Percentiles rank a stretch among this genome's conserved stretches.
Conservation (phyloP, 257 asterid species). For the Paraleonurus japonicus region DNA sequence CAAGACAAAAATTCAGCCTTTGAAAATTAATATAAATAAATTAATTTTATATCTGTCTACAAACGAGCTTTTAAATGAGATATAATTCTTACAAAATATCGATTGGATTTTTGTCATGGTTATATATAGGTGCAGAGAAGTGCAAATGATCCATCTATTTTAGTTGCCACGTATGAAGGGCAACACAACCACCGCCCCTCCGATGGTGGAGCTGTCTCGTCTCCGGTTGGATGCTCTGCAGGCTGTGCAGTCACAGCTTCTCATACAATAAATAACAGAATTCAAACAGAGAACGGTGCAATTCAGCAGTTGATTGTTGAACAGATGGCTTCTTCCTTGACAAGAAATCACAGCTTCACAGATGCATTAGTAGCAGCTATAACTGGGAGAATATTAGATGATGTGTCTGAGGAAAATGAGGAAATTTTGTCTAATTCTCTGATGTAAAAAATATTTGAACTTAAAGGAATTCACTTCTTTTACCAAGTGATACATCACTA, state of each 20-base stretch:
- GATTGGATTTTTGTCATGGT: neutral
- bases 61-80: too few species aligned
- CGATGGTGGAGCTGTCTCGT: slow-evolving; percentile 20
- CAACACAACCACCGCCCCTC: slow-evolving; percentile 64
- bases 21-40: too few species aligned
- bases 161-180: slow-evolving; percentile 75
- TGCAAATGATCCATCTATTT: slow-evolving; percentile 51
- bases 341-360: slow-evolving; percentile 61
- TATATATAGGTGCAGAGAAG: slow-evolving; percentile 70
- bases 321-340: slow-evolving; percentile 66
- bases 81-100: too few species aligned
- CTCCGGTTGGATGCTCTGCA: slow-evolving; percentile 30
- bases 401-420: slow-evolving; percentile 31
- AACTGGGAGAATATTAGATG: slow-evolving; percentile 55
- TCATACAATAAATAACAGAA: slow-evolving; percentile 24
- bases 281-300: slow-evolving; percentile 27
- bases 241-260: neutral
- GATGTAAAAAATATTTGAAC: neutral
- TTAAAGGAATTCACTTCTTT: neutral
- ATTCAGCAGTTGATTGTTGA: slow-evolving; percentile 46
- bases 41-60: too few species aligned
- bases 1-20: too few species aligned
- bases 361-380: slow-evolving; percentile 72
- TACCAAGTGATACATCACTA: neutral
- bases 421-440: slow-evolving; percentile 25